phyloP scores from a whole-genome alignment of 2,329 filamentous ascomycete species.

The Ophiostoma himal-ulmi region DNA sequence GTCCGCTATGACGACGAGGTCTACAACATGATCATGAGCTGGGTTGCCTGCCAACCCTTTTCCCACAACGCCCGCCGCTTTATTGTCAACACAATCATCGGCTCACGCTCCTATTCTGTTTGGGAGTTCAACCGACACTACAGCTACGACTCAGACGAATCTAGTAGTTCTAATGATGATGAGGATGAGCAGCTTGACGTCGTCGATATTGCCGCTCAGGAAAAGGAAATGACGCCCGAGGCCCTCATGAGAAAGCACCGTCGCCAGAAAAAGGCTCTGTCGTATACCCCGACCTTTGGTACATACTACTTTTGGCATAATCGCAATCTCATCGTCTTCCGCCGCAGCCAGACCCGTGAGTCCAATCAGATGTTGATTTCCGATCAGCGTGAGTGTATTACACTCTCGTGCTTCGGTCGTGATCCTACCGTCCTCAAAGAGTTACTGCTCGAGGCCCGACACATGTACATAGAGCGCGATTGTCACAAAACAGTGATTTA shows the following conservation, averaged over 20 bases:
- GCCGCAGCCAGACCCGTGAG: slow-evolving; percentile 45
- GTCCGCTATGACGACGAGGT: slow-evolving; percentile 65
- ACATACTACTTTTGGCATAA: slow-evolving; percentile 64
- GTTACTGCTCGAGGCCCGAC: slow-evolving; percentile 53
- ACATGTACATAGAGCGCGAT: slow-evolving; percentile 51
- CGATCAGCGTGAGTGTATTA: slow-evolving; percentile 51
- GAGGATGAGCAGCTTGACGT: slow-evolving; percentile 24
- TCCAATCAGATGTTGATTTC: slow-evolving; percentile 32
- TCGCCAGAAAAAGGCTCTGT: slow-evolving; percentile 44
- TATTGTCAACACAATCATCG: slow-evolving; percentile 58
- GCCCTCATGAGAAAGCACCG: slow-evolving; percentile 19
- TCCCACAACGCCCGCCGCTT: slow-evolving; percentile 55
- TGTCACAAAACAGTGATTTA: slow-evolving; percentile 60
- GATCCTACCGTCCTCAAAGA: slow-evolving; percentile 56
- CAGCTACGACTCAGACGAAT: slow-evolving; percentile 38
- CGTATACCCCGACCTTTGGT: slow-evolving; percentile 63
- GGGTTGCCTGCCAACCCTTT: slow-evolving; percentile 60
- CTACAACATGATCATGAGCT: slow-evolving; percentile 66
- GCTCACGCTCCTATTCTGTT: slow-evolving; percentile 46
- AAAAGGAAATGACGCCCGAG: slow-evolving; percentile 9
- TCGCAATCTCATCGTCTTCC: slow-evolving; percentile 52
- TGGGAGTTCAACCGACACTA: slow-evolving; percentile 30
- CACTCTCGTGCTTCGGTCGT: slow-evolving; percentile 56
- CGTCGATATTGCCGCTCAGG: not conserved
- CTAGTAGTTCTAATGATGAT: slow-evolving; percentile 29